Base-by-base conservation (phyloP, 176 grass and related monocot genomes). In the Elymus sibiricus region DNA sequence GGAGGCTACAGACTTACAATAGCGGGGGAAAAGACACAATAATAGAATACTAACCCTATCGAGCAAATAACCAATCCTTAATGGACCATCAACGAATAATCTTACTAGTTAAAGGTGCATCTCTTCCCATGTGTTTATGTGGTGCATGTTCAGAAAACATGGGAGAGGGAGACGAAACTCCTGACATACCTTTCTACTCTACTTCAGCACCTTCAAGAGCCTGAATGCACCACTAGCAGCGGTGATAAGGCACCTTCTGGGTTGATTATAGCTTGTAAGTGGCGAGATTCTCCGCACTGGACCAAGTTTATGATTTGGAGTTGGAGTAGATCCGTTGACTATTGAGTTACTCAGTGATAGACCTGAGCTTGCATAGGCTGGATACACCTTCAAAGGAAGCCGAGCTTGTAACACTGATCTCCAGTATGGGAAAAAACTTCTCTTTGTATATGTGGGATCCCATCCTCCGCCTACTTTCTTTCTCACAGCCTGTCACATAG, bases 141-240 rank as follows among this genome's bases (percentile, higher is more conserved):
- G 27, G 42, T 59, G 42, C 24, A 53, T 70, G 22, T 27, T 82
- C 2, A 26, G 14, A 70, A 28, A 55, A 59, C 32, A 40, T 82
- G 17, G 38, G 60, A 47, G 9, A 32, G 60, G 26, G 38, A 79
- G 22, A 31, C 11, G 22, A 39, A 79, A 64, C 43, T 69, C 79
- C 22, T 21, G 65, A 9, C 22, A 28, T 83, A 83, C 80, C 47
- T 83, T 42, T 24, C 68, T 40, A 44, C 70, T 44, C n/a, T 44
- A 73, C 12, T 83, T 83, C 7, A 84, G 19, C 53, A 61, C 24
- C n/a, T 74, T 84, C 56, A 84, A 75, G 38, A 84, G 56, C 70
- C 58, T 76, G 26, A 84, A 76, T 46, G 70, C 82, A 64, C 70
- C 27, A 84, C 12, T 35, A 47, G 82, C 82, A 84, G 70, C 70